A percentile compares a stretch with the other conserved stretches of the same genome.
Evolutionary conservation across 2,329 filamentous ascomycete species (phyloP).

Genomic region (Diaporthe velutina): DNA sequence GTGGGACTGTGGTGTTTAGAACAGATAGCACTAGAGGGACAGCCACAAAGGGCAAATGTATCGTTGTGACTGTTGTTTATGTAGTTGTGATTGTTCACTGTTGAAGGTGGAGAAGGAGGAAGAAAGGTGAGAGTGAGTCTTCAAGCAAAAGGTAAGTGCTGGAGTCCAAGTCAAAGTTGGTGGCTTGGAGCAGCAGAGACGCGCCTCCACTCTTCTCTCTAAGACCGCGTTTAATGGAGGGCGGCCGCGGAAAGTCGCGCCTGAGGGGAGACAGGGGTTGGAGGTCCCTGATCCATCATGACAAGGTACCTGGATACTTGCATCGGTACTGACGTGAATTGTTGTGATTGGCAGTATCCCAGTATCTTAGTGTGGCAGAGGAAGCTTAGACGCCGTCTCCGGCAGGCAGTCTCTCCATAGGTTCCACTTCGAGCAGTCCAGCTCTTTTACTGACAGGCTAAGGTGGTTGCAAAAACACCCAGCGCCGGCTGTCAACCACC

Average conservation of each 20-base stretch:
- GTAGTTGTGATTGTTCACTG: not conserved
- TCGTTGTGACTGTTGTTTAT: not conserved
- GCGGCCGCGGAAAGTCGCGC: constrained; percentile 5
- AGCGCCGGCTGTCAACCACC: not conserved
- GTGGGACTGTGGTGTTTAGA: not conserved
- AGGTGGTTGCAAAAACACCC: constrained; percentile 20
- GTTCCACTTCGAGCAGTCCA: constrained; percentile 8
- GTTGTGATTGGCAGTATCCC: not conserved
- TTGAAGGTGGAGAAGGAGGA: not conserved
- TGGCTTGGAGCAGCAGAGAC: constrained; percentile 27
- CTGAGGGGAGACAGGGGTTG: not conserved
- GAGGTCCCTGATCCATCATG: constrained; percentile 2
- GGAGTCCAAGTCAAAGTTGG: constrained; percentile 22
- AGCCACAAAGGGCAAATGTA: not conserved
- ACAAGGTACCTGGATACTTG: not conserved
- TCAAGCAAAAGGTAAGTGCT: not conserved
- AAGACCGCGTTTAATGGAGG: constrained; percentile 28
- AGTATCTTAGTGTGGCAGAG: not conserved
- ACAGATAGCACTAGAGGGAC: not conserved
- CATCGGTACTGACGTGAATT: not conserved
- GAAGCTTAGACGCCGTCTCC: not conserved
- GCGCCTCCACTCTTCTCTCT: constrained; percentile 29
- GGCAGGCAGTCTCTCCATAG: constrained; percentile 12
- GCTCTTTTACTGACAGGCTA: constrained; percentile 1
- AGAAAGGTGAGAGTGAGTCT: not conserved